Evolutionary conservation across 2,329 filamentous ascomycete genomes (phyloP), one percentile per base, ranked within the genome.

Genomic region (Penicillium concentricum): DNA sequence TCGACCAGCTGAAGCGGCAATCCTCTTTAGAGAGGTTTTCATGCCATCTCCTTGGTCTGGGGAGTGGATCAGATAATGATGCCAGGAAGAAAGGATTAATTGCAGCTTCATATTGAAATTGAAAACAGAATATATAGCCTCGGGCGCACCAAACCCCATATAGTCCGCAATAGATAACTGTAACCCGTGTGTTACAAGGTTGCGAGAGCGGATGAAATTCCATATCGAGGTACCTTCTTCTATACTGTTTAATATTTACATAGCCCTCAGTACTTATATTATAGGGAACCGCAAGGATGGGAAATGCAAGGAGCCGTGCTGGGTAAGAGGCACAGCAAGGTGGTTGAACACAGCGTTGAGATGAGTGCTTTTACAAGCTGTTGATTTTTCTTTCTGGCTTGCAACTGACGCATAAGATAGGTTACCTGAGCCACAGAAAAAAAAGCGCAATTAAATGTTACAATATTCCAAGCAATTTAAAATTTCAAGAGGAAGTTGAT

Each of bases 291-390:
- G 66, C 63, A 67, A 67, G 62, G 66, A 68, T 62, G 46, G 58
- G 52, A 44, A 49, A 51, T 67, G 67, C 66, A 69, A 69, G 67
- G 67, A 67, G 66, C 65, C 58, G 55, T 45, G 57, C 49, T 56
- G 45, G 58, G 57, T 44, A 62, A 55, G 48, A 56, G 39, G 50
- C 32, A 55, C 53, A 51, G 47, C 30, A 55, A 55, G 45, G 52
- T 54, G 35, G 35, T 54, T 37, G 30, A 55, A 51, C 38, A 51
- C 50, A 43, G 51, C 37, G 10, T 51, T 55, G 35, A 38, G 18
- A 54, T 20, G 13, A 34, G 24, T 28, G 8, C 16, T 43, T 43
- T 44, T 22, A 5, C 13, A 39, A 56, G 26, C 37, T 56, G 51
- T 39, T 53, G 38, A 53, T 26, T 30, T 38, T 16, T 42, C 4